These are phyloP conservation scores for Fusarium multiceps DNA, from an alignment of 2,329 filamentous ascomycete genomes.

Conservation along the genomic window DNA sequence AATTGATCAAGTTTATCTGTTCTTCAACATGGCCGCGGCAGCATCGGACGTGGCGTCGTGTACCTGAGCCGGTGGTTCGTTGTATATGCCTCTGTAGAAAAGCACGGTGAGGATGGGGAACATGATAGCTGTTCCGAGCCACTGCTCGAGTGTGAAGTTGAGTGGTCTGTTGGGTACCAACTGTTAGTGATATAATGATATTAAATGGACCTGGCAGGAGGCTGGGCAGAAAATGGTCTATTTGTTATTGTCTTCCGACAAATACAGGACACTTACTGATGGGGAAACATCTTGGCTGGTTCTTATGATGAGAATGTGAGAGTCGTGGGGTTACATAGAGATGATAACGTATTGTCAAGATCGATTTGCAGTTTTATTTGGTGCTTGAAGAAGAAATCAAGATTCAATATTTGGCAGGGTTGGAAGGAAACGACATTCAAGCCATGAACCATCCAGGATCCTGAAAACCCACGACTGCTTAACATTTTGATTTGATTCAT, in stretches of 20 bases:
- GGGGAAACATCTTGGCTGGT: neutral
- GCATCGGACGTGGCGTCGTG: neutral
- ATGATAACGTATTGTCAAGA: neutral
- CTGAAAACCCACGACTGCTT: neutral
- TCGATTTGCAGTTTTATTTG: fast-evolving
- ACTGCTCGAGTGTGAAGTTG: neutral
- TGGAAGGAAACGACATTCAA: neutral
- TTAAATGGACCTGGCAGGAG: neutral
- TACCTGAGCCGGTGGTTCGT: neutral
- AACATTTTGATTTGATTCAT: neutral
- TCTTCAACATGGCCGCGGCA: neutral
- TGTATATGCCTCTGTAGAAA: neutral
- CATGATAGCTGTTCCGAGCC: neutral
- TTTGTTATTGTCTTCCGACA: neutral
- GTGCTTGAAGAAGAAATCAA: neutral
- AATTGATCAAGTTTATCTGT: neutral
- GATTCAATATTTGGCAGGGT: neutral
- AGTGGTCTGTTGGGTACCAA: neutral
- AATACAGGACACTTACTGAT: neutral
- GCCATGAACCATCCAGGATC: neutral
- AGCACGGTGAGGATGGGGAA: neutral
- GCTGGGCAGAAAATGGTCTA: neutral
- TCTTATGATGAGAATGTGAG: too few species aligned
- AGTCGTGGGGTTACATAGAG: too few species aligned
- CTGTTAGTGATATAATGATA: neutral